Conservation (phyloP, 1,139 yeast species). For the Magnusiomyces suaveolens region DNA sequence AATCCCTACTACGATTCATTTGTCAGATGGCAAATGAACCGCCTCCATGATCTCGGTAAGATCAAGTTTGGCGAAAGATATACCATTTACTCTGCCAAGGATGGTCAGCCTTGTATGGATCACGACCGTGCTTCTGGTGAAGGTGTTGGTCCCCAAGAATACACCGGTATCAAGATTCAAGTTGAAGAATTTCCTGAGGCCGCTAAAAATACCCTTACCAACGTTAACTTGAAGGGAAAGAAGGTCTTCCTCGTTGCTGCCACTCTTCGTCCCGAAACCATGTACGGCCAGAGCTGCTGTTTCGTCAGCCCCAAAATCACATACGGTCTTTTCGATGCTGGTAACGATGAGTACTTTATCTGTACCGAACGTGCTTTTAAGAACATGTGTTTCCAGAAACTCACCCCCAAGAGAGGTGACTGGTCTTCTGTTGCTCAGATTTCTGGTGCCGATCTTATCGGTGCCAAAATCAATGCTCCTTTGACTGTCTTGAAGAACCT, state of each 20-base stretch:
- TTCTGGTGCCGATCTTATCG: conserved; percentile 67
- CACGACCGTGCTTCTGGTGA: conserved; percentile 97
- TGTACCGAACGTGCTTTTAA: conserved; percentile 96
- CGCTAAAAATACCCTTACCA: conserved; percentile 44
- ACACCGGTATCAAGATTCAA: conserved; percentile 81
- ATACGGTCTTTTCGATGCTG: conserved; percentile 87
- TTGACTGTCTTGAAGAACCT: conserved; percentile 60
- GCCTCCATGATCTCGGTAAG: conserved; percentile 75
- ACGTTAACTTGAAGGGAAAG: conserved; percentile 43
- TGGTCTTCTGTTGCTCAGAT: conserved; percentile 52
- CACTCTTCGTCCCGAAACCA: conserved; percentile 95
- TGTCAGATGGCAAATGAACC: conserved; percentile 92
- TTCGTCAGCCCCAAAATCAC: conserved; percentile 91
- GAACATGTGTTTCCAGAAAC: conserved; percentile 91
- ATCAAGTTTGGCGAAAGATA: conserved; percentile 97
- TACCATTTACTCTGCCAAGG: conserved; percentile 94
- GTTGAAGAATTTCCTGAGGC: conserved; percentile 50
- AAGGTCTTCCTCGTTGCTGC: conserved; percentile 86
- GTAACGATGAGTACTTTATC: conserved; percentile 64
- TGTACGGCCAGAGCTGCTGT: conserved; percentile 98
- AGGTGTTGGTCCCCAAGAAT: conserved; percentile 95
- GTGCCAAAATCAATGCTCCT: conserved; percentile 83
- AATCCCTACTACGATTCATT: conserved; percentile 94
- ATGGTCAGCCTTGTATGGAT: conserved; percentile 99
- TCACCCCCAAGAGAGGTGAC: conserved; percentile 82